Percentiles rank a stretch among this genome's conserved stretches.
phyloP scores from a whole-genome alignment of 2,329 filamentous ascomycete species.

The Alternaria conjuncta region DNA sequence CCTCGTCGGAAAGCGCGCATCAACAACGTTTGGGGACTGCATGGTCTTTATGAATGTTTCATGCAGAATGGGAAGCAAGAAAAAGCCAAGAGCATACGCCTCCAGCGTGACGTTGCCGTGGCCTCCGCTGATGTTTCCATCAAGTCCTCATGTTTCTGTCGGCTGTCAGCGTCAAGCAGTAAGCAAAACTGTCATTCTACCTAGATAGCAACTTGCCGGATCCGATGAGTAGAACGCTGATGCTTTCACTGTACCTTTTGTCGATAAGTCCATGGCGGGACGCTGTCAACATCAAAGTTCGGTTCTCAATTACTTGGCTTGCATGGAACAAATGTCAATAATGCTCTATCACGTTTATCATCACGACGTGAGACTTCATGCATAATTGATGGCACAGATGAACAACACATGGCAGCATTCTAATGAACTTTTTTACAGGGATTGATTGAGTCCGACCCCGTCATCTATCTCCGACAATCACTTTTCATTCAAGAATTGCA shows the following conservation, averaged over 20 bases:
- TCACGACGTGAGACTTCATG: neutral
- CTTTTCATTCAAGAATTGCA: neutral
- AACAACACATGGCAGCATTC: neutral
- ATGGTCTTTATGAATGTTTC: slow-evolving; percentile 4
- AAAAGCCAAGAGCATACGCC: neutral
- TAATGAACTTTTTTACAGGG: neutral
- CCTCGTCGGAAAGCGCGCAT: slow-evolving; percentile 1
- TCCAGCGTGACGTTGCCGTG: neutral
- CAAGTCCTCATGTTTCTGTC: neutral
- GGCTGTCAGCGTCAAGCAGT: neutral
- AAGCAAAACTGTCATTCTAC: neutral
- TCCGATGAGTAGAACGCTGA: neutral
- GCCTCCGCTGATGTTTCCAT: neutral
- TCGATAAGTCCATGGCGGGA: neutral
- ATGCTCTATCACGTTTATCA: neutral
- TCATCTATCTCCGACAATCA: neutral
- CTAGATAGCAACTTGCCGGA: neutral
- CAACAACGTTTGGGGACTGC: slow-evolving; percentile 6
- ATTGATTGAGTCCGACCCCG: neutral
- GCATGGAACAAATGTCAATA: neutral
- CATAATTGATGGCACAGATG: neutral
- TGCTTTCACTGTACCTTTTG: neutral
- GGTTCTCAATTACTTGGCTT: neutral
- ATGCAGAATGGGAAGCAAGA: neutral
- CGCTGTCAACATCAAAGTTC: neutral